These are phyloP conservation scores for Musa itinerans DNA, from an alignment of 176 grass and related monocot species.

Conservation along the genomic window DNA sequence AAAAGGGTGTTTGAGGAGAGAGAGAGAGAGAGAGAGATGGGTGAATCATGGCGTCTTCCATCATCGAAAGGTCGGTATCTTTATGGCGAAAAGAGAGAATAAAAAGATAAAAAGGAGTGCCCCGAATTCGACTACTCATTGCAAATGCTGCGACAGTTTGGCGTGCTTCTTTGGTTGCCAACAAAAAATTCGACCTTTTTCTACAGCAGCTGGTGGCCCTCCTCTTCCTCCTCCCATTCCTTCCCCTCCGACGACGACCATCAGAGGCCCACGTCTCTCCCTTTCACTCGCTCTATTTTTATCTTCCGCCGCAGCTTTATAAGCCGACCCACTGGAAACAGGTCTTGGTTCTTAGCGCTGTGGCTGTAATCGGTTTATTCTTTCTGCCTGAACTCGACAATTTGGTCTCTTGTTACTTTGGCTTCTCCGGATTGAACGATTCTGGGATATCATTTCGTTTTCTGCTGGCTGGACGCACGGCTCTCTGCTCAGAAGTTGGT, in stretches of 20 bases:
- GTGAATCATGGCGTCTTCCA: constrained; percentile 59
- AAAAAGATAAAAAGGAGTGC: constrained; percentile 21
- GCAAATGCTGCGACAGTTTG: constrained; percentile 5
- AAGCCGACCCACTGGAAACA: not conserved
- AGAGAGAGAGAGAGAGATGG: constrained; percentile 10
- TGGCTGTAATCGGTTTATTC: not conserved
- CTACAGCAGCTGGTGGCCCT: not conserved
- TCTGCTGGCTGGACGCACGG: not conserved
- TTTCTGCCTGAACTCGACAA: not conserved
- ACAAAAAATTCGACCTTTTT: constrained; percentile 15
- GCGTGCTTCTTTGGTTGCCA: constrained; percentile 21
- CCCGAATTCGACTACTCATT: constrained; percentile 36
- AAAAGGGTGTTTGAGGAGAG: not conserved
- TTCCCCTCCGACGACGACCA: not conserved
- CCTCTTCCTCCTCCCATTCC: not conserved
- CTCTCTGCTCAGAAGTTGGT: not conserved
- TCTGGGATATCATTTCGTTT: constrained; percentile 6
- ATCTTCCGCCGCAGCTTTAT: constrained; percentile 7
- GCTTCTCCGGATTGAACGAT: not conserved
- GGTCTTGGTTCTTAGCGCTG: not conserved
- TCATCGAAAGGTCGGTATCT: constrained; percentile 86
- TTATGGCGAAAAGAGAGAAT: constrained; percentile 36
- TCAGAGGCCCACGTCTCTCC: not conserved
- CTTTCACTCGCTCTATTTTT: no score
- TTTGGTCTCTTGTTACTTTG: not conserved